These are phyloP conservation scores for Pythium sp. DNA, from an alignment of 352 stramenopile genomes.

Conservation along the genomic window DNA sequence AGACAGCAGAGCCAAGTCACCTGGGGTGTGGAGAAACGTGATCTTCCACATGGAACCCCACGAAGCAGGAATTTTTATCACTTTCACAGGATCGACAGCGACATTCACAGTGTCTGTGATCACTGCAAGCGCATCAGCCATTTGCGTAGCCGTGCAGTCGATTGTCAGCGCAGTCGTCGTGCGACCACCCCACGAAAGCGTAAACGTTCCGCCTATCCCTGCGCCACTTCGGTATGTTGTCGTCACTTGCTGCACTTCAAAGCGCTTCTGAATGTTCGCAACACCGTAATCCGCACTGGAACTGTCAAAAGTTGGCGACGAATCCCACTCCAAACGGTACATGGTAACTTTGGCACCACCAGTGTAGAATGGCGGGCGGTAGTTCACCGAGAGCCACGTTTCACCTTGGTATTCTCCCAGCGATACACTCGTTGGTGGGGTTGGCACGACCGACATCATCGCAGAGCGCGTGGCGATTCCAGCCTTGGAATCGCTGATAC, in stretches of 20 bases:
- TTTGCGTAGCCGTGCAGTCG: constrained; percentile 61
- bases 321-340: constrained; percentile 93
- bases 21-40: constrained; percentile 85
- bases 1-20: constrained; percentile 85
- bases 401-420: constrained; percentile 77
- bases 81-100: constrained; percentile 71
- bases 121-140: constrained; percentile 76
- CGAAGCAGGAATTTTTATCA: constrained; percentile 48
- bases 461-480: constrained; percentile 39
- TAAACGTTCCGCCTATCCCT: constrained; percentile 85
- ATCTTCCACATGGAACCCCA: constrained; percentile 93
- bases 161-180: constrained; percentile 59
- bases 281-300: constrained; percentile 80
- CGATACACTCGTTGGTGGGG: constrained; percentile 64
- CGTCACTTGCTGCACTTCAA: constrained; percentile 90
- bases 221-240: constrained; percentile 61
- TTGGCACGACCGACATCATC: constrained; percentile 63
- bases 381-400: constrained; percentile 80
- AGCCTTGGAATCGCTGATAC: constrained; percentile 40
- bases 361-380: constrained; percentile 79
- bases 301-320: constrained; percentile 75
- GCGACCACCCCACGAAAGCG: constrained; percentile 88
- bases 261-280: constrained; percentile 80
- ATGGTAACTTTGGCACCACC: constrained; percentile 88
- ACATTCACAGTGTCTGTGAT: constrained; percentile 80